Evolutionary conservation across 176 grass and related monocot genomes (phyloP), one percentile per base, ranked within the genome.

Genomic region (Paspalum notatum): DNA sequence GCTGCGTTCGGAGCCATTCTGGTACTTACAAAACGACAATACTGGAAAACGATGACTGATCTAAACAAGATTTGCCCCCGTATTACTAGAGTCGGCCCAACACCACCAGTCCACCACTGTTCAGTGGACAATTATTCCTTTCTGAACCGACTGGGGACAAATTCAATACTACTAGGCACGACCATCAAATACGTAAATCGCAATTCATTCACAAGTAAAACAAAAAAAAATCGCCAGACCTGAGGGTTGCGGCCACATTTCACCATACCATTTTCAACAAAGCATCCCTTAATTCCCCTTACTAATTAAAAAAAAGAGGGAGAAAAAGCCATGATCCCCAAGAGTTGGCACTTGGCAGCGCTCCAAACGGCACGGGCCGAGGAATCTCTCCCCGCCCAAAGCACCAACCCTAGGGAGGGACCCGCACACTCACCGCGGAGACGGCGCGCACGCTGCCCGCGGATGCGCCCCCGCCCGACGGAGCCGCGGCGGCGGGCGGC

Each of bases 361-460:
- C 37, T n/a, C 2, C 25, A 0, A 13, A 47, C 21, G 7, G 5
- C 5, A 10, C 57, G 26, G n/a, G 41, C 40, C 7, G 3, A 62
- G 5, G 10, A 78, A 69, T 17, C 17, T 43, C 1, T 20, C 13
- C 25, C 2, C 1, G 4, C 2, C 6, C 16, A 54, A 54, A n/a
- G 11, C 21, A n/a, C 15, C 12, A 83, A 82, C 7, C 50, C 18
- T 0, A 41, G 7, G 2, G 20, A 2, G 13, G 41, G 32, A 32
- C 32, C 32, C 10, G 3, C 16, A 42, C 14, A 69, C 82, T 90
- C 82, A 93, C 88, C 75, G 75, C 51, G 22, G 88, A 83, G 0
- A 93, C 79, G 50, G 88, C 88, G 68, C 85, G 88, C 53, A 88
- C 76, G 62, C 86, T 45, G 24, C 82, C 80, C 17, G 64, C 64